Evolutionary conservation across 345 rosid genomes (phyloP), one percentile per base, ranked within the genome.

Genomic region (Firmiana major): DNA sequence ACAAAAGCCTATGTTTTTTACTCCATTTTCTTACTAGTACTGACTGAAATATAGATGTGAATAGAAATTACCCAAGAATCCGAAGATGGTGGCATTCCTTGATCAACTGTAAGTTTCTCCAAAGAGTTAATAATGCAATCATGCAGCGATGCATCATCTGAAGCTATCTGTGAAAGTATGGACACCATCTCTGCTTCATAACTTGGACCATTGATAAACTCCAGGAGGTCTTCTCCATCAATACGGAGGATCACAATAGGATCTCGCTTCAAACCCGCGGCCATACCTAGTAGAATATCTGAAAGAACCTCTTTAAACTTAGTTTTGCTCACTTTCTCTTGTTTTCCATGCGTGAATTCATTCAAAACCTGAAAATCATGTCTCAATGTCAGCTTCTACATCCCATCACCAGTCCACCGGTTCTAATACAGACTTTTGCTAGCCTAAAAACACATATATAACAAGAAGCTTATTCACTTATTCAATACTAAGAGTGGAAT

Each of bases 251-350:
- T 94, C 62, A 92, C 91, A 48, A 97, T 87, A 36, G 98, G 98
- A 79, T 97, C 99, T 63, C 99, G 88, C 84, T 97, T 92, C 86
- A 94, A 83, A 69, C 99, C 97, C 34, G 94, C 91, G 19, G 99
- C 99, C 99, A 97, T 92, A 40, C 97, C 99, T 78, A 97, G 77
- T 77, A 97, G 79, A 43, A 94, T 87, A 80, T 96, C 99, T 3
- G 97, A 91, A 67, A 93, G 87, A 80, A 91, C 99, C 84, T 86
- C 97, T 85, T 91, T 93, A 64, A 93, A 96, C 81, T 87, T 94
- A 5, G 81, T 80, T 86, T 89, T 96, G 89, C 83, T 94, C 86
- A 93, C 97, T 81, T 86, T 89, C 83, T 80, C 90, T 83, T 88
- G 88, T 78, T 88, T 89, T 34, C 97, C 97, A 90, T 89, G 90